Percentiles rank a stretch among this genome's conserved stretches.
These are phyloP conservation scores for Dacryopinax primogenitus DNA, from an alignment of 768 basidiomycete species.

Conservation along the genomic window DNA sequence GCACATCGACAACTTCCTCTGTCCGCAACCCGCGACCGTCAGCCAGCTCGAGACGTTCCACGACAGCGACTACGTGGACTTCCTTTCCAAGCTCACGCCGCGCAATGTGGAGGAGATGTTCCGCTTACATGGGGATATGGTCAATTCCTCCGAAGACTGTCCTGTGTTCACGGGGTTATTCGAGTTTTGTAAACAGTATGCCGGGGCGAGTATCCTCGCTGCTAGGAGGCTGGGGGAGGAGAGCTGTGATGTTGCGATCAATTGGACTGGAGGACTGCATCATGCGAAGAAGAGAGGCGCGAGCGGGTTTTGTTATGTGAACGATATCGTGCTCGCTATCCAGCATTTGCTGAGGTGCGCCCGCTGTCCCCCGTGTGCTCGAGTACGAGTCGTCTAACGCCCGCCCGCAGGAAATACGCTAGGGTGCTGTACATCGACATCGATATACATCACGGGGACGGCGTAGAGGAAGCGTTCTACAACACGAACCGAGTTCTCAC, in stretches of 20 bases:
- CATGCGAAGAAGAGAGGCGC: constrained; percentile 97
- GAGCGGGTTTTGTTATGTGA: constrained; percentile 96
- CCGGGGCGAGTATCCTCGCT: constrained; percentile 82
- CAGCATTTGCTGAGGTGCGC: constrained; percentile 73
- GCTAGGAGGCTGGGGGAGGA: constrained; percentile 78
- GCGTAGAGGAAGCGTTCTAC: constrained; percentile 96
- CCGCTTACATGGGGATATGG: constrained; percentile 56
- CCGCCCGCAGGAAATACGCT: constrained; percentile 60
- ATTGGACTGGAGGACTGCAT: constrained; percentile 97
- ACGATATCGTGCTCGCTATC: constrained; percentile 91
- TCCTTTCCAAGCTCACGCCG: constrained; percentile 78
- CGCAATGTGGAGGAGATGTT: constrained; percentile 57
- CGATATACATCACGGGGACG: constrained; percentile 97
- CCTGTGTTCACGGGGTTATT: constrained; percentile 93
- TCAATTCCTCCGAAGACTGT: constrained; percentile 95
- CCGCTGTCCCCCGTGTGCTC: constrained; percentile 16
- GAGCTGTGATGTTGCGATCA: constrained; percentile 89
- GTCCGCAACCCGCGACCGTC: constrained; percentile 76
- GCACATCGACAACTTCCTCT: constrained; percentile 82
- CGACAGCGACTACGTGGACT: constrained; percentile 90
- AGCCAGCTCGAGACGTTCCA: constrained; percentile 85
- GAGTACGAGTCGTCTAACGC: neutral
- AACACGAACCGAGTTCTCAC: constrained; percentile 97
- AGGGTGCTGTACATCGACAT: constrained; percentile 97
- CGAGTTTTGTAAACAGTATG: constrained; percentile 86